These are phyloP conservation scores for Butyriboletus loyo DNA, from an alignment of 768 basidiomycete genomes.

Conservation along the genomic window DNA sequence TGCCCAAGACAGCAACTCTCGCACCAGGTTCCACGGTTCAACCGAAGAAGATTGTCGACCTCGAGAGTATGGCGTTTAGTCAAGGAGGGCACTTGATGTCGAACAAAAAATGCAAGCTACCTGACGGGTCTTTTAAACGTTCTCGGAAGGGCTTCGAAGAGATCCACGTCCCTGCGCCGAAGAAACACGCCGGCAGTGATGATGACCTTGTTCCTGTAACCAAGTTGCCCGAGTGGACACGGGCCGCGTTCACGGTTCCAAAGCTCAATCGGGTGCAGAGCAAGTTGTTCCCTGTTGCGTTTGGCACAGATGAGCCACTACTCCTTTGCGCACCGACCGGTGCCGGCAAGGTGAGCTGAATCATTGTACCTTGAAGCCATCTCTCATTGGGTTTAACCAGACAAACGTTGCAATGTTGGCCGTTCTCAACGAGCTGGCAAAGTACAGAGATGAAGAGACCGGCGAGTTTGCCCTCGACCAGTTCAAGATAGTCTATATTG, in stretches of 20 bases:
- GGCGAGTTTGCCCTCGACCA: constrained; percentile 80
- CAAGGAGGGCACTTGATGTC: constrained; percentile 98
- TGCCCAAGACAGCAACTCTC: constrained; percentile 83
- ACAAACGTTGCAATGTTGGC: constrained; percentile 98
- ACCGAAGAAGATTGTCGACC: constrained; percentile 81
- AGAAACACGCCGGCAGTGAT: constrained; percentile 60
- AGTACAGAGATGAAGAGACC: constrained; percentile 80
- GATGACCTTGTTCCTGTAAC: constrained; percentile 72
- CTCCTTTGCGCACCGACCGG: constrained; percentile 97
- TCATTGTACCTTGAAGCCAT: neutral
- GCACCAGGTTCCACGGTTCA: constrained; percentile 85
- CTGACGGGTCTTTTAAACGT: constrained; percentile 96
- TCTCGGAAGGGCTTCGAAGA: constrained; percentile 97
- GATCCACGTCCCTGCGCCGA: constrained; percentile 93
- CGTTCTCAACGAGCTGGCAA: constrained; percentile 85
- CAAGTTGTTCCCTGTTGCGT: constrained; percentile 89
- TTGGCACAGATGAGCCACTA: constrained; percentile 92
- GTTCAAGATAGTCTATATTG: constrained; percentile 97
- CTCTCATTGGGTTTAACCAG: constrained; percentile 39
- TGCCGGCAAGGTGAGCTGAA: constrained; percentile 84
- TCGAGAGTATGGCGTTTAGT: constrained; percentile 93
- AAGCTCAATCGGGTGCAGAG: constrained; percentile 90
- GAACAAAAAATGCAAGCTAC: constrained; percentile 97
- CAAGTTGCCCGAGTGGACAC: constrained; percentile 81
- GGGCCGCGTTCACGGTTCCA: constrained; percentile 78